Evolutionary conservation across 176 grass and related monocot species (phyloP).

Genomic region (Aegilops bicornis): DNA sequence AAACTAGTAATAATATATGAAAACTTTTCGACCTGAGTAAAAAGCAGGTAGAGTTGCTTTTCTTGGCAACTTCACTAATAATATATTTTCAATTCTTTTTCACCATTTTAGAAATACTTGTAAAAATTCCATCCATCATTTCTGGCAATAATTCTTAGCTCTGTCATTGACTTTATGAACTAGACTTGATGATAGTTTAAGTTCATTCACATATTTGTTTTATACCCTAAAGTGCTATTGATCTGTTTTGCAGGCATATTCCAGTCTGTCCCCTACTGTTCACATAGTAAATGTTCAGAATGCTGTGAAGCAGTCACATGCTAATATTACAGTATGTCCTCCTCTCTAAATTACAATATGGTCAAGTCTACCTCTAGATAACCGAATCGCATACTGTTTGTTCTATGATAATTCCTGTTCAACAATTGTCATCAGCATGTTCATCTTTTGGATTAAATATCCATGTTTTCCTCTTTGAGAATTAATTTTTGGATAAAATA

Average conservation of each 20-base stretch:
- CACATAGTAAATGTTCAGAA: slow-evolving; percentile 61
- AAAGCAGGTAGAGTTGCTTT: background rate
- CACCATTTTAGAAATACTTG: background rate
- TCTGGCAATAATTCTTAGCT: background rate
- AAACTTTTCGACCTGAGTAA: background rate
- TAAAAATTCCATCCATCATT: background rate
- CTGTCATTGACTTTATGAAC: background rate
- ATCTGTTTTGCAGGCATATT: slow-evolving; percentile 55
- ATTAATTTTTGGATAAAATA: background rate
- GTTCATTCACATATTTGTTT: slow-evolving; percentile 6
- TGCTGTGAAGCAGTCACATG: slow-evolving; percentile 37
- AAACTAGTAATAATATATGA: background rate
- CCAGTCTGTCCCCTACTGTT: slow-evolving; percentile 49
- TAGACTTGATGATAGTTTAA: background rate
- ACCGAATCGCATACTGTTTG: background rate
- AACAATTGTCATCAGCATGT: background rate
- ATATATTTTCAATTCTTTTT: background rate
- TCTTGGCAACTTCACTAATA: background rate
- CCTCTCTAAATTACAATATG: background rate
- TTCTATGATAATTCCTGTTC: background rate
- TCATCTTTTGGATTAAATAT: background rate
- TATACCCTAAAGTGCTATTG: background rate
- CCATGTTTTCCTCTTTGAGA: background rate
- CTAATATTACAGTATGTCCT: slow-evolving; percentile 61
- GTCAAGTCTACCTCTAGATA: slow-evolving; percentile 1